Evolutionary conservation across 108 stramenopile genomes (phyloP), one percentile per base, ranked within the genome.

Genomic region (Pseudonitzschia multiseries): DNA sequence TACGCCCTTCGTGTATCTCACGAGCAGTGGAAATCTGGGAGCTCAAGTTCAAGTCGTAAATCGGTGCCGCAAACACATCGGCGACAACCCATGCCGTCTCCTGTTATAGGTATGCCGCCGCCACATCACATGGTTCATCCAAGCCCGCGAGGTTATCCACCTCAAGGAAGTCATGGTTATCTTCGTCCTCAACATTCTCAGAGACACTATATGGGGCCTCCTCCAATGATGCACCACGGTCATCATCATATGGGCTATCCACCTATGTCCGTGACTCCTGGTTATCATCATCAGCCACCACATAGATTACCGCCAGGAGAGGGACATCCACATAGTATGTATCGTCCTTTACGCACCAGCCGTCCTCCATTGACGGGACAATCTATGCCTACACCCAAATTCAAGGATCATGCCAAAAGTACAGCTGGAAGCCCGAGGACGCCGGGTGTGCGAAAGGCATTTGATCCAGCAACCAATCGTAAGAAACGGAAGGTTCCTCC

Each of bases 1-100:
- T 69, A 77, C 44, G 90, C 94, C 50, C 87, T 90, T 84, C 79
- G 78, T 20, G 72, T 80, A 18, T 75, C 90, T 1, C 87, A 91
- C 22, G 82, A 90, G 56, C 81, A 78, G 18, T 88, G 91, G 90
- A 89, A 82, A 64, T 77, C 70, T 54, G 28, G 62, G 64, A 36
- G 17, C 70, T 43, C 27, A 46, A 50, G 36, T 53, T 33, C 50
- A 41, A 42, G 71, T 8, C 71, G 59, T 24, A 52, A 60, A 44
- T 9, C 59, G 8, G 9, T 20, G 41, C 57, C 36, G 57, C 33
- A 24, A n/a, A 29, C 31, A n/a, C 36, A 46, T 68, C 75, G 71
- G 54, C 72, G 65, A 14, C 74, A 60, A 52, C 69, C 70, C 2
- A 44, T 73, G 44, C 46, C 73, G 62, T 57, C 80, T 24, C 68